Base-by-base conservation (phyloP, 495 filamentous ascomycete genomes). In the Xylaria acuta region DNA sequence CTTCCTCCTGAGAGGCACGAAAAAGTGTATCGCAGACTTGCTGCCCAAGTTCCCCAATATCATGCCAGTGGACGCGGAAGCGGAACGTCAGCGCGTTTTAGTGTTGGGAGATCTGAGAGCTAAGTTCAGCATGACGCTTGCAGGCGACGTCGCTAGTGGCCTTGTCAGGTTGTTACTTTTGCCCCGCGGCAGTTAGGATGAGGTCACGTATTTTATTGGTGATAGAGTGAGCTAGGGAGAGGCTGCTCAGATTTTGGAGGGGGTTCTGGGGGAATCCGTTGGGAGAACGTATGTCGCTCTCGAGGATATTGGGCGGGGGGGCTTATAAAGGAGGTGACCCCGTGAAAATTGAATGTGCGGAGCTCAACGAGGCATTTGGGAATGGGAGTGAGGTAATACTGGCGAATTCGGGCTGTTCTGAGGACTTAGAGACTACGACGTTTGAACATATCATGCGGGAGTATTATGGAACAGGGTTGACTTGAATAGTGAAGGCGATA, bases 201-300 rank as follows among this genome's bases (percentile, higher is more conserved):
- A 56, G 65, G 1, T 27, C 30, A 69, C 38, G 22, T 60, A 49
- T 32, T 38, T 69, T n/a, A 22, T 25, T 16, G 54, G 67, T 11
- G 67, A 43, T 58, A 60, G 40, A 9, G 67, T 32, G 40, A 63
- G 67, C 1, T 59, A 34, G n/a, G 12, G 30, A 32, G 32, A 68
- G 1, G n/a, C 56, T 12, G 27, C 22, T 30, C 25, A 30, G 22
- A 38, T 47, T 62, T 12, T 25, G 22, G 53, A 12, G 20, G 36
- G 25, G 6, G 18, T 25, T 36, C 8, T 20, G 20, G n/a, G 34
- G 14, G 41, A 20, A 38, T 3, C 8, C 0, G 63, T 53, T 11
- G 6, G 32, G 18, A 47, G n/a, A 12, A 12, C 7, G 6, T 47
- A 51, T 34, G 43, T 34, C 25, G 1, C 25, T 2, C 38, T 30